Evolutionary conservation across 2,329 filamentous ascomycete genomes (phyloP), one percentile per base, ranked within the genome.

Genomic region (Stagonosporopsis chrysanthemi): DNA sequence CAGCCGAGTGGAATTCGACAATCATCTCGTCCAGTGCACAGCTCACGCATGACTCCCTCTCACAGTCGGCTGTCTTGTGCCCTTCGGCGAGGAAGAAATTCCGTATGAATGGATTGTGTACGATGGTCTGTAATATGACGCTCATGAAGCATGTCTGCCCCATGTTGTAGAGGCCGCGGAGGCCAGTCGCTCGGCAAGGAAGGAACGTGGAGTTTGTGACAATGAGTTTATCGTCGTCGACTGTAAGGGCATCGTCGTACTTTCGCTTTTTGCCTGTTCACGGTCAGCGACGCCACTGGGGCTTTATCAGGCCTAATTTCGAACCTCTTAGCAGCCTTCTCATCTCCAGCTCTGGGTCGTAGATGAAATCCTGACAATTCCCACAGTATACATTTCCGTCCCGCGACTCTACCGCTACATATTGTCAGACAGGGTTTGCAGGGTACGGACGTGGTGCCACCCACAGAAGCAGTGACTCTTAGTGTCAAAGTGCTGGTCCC

Each of bases 101-200:
- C 58, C 91, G 88, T 28, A 99, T 84, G 41, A 97, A 84, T 0
- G 94, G 94, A 72, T 98, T 97, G 79, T 97, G 94, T 52, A 98
- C 85, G 67, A 99, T 88, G 54, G 90, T 92, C 76, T 98, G 95
- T 15, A 99, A 83, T 44, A 98, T 92, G 28, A 97, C 94, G 68
- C 95, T 96, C 84, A 98, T 94, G 78, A 97, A 99, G 80, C 94
- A 99, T 11, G 95, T 98, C 56, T 96, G 92, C n/a, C 94, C 95
- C 75, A 97, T 94, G 72, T 98, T 99, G 78, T 96, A 97, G 59
- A 99, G 89, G 29, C 94, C 94, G 33, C 95, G 88, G 36, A 97
- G 86, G 9, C 95, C 94, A 65, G 90, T 92, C 17, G 92, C 92
- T 54, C 91, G 88, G 73, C 94, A 97, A 12, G 92, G 90, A 6